phyloP scores from a whole-genome alignment of 805 yeast genomes.

The Ogataea methylovora region DNA sequence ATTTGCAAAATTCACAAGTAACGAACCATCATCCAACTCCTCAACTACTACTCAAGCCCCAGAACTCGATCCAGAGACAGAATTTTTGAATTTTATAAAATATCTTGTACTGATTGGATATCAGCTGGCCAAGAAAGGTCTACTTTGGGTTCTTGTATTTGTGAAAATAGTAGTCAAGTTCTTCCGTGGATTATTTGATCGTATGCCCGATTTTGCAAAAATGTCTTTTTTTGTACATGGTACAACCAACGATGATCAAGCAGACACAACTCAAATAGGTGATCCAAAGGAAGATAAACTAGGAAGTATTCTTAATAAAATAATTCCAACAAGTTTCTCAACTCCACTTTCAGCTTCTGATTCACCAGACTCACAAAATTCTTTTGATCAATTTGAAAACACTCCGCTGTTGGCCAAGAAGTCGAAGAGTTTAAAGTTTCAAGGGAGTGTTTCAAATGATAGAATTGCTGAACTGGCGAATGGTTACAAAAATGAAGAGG shows the following conservation, averaged over 20 bases:
- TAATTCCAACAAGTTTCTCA: conserved; percentile 15
- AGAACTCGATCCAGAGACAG: conserved; percentile 1
- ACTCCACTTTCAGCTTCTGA: conserved; percentile 7
- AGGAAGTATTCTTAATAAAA: conserved; percentile 9
- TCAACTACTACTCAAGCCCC: conserved; percentile 1
- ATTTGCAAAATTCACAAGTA: conserved; percentile 2
- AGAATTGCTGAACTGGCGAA: too few relatives aligned
- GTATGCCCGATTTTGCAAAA: too few relatives aligned
- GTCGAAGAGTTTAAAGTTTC: conserved; percentile 1
- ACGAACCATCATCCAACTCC: not conserved
- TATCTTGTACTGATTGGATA: conserved; percentile 11
- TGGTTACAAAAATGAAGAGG: too few relatives aligned
- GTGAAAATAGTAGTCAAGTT: conserved; percentile 12
- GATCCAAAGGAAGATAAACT: conserved; percentile 3
- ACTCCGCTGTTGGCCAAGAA: conserved; percentile 7
- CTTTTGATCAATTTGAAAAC: conserved; percentile 4
- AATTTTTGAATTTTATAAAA: conserved; percentile 11
- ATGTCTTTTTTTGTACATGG: too few relatives aligned
- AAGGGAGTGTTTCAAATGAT: conserved; percentile 1
- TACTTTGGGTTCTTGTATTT: conserved; percentile 17
- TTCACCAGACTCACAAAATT: conserved; percentile 1
- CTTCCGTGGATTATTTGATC: too few relatives aligned
- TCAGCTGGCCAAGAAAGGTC: conserved; percentile 14
- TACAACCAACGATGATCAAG: not conserved
- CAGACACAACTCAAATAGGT: not conserved